phyloP scores from a whole-genome alignment of 139 green algal species.

The Desmodesmus armatus region DNA sequence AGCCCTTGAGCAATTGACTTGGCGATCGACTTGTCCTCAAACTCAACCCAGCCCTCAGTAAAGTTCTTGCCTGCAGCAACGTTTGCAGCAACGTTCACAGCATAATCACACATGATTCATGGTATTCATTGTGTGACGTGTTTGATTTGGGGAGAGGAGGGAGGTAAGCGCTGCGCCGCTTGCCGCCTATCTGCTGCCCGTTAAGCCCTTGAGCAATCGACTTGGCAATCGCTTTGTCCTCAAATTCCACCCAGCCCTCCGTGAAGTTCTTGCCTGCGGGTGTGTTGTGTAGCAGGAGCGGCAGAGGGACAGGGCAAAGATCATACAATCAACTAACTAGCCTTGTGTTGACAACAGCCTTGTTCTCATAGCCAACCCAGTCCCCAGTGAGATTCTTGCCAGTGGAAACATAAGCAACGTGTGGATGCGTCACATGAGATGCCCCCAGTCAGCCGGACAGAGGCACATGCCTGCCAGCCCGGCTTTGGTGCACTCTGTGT shows the following conservation, averaged over 20 bases:
- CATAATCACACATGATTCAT: no score
- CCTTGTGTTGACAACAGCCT: constrained; percentile 82
- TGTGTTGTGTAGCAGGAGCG: background rate
- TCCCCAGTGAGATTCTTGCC: constrained; percentile 95
- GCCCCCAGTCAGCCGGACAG: no score
- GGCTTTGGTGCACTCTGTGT: no score
- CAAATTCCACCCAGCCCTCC: constrained; percentile 98
- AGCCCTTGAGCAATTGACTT: constrained; percentile 78
- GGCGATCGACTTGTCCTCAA: constrained; percentile 91
- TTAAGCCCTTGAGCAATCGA: constrained; percentile 75
- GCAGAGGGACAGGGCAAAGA: background rate
- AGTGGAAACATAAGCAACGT: constrained; percentile 31
- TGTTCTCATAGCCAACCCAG: constrained; percentile 97
- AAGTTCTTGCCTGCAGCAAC: constrained; percentile 95
- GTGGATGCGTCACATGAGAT: no score
- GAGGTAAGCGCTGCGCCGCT: constrained; percentile 82
- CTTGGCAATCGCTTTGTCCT: constrained; percentile 92
- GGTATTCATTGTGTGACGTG: no score
- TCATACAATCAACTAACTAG: constrained; percentile 4
- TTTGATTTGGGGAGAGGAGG: no score
- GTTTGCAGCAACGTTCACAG: no score
- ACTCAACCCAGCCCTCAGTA: constrained; percentile 97
- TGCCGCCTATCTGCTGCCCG: constrained; percentile 87
- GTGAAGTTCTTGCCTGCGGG: constrained; percentile 91
- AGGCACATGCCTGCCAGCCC: background rate